Conservation (phyloP, 2,329 filamentous ascomycete genomes). For the Scedosporium dehoogii region DNA sequence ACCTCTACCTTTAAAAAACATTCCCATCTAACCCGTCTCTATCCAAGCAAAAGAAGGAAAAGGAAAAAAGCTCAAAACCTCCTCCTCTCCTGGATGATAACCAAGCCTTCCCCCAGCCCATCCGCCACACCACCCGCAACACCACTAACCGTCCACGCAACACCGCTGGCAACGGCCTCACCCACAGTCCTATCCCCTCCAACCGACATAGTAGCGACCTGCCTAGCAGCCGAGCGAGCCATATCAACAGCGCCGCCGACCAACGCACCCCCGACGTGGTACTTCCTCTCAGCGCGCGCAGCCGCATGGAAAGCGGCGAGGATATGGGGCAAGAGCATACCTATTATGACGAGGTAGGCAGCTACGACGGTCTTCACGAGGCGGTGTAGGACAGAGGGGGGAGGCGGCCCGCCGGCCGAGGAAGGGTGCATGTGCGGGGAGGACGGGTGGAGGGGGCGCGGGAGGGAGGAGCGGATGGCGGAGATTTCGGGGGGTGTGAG, state of each 20-base stretch:
- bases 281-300: not conserved
- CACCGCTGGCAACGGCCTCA: not conserved
- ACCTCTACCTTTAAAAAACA: too few species aligned
- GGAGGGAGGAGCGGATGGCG: not conserved
- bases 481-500: slow-evolving; percentile 1
- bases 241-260: not conserved
- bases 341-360: not conserved
- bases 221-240: not conserved
- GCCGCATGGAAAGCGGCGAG: not conserved
- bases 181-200: not conserved
- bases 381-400: slow-evolving; percentile 2
- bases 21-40: not conserved
- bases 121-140: slow-evolving; percentile 4
- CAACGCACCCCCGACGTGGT: not conserved
- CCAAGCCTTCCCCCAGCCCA: slow-evolving; percentile 3
- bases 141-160: not conserved
- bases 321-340: slow-evolving; percentile 1
- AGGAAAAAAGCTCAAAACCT: not conserved
- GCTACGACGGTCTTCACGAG: slow-evolving; percentile 1
- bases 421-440: not conserved
- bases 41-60: too few species aligned
- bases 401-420: not conserved
- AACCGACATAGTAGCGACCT: not conserved
- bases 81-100: not conserved
- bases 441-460: not conserved